phyloP scores from a whole-genome alignment of 768 basidiomycete species.

The Leccinum pellstonianum region DNA sequence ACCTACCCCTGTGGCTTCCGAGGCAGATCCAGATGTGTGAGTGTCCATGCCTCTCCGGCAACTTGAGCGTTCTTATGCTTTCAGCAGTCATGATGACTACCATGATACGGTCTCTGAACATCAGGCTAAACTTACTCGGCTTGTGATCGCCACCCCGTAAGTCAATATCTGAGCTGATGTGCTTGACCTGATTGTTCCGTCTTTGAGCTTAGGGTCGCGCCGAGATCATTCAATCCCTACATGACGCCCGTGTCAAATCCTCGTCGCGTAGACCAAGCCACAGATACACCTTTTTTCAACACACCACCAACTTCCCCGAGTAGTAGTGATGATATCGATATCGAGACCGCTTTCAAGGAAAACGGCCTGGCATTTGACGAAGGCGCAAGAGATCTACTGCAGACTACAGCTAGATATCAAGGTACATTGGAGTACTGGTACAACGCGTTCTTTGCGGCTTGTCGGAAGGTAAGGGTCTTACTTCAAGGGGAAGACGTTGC shows the following conservation, averaged over 20 bases:
- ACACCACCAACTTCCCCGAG: slow-evolving; percentile 10
- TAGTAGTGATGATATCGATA: neutral
- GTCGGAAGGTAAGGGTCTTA: slow-evolving; percentile 10
- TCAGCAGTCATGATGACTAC: slow-evolving; percentile 1
- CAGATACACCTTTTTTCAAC: neutral
- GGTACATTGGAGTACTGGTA: slow-evolving; percentile 17
- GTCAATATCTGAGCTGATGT: neutral
- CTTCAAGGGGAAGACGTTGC: neutral
- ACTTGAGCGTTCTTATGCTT: neutral
- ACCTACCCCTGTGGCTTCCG: neutral
- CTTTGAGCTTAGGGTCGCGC: slow-evolving; percentile 9
- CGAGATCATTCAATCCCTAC: slow-evolving; percentile 23
- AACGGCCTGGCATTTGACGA: neutral
- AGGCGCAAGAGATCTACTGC: slow-evolving; percentile 9
- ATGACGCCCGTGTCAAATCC: slow-evolving; percentile 29
- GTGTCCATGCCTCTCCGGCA: neutral
- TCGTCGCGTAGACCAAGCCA: slow-evolving; percentile 4
- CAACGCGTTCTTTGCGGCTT: slow-evolving; percentile 9
- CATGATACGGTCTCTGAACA: neutral
- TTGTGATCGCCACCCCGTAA: slow-evolving; percentile 20
- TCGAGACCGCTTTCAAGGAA: neutral
- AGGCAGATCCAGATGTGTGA: slow-evolving; percentile 11
- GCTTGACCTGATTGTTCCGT: neutral
- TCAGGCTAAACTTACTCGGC: slow-evolving; percentile 1
- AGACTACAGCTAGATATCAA: slow-evolving; percentile 16